Percentiles rank a stretch among this genome's conserved stretches.
phyloP scores from a whole-genome alignment of 768 basidiomycete species.

The Pulveroboletus sp. region DNA sequence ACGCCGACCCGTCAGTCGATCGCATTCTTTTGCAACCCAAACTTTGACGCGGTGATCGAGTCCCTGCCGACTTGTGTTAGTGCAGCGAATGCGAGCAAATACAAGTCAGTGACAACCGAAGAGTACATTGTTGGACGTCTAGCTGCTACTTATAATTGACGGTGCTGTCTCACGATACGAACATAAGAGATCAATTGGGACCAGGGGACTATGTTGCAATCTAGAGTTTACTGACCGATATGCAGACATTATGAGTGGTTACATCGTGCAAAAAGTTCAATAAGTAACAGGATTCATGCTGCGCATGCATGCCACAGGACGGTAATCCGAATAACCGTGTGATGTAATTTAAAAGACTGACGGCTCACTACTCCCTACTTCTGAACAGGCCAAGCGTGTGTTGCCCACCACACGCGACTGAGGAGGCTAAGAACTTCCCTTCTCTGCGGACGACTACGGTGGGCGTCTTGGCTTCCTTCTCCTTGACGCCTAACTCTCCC shows the following conservation, averaged over 20 bases:
- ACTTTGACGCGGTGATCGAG: conserved; percentile 59
- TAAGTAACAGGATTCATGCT: conserved; percentile 16
- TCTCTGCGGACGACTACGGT: conserved; percentile 64
- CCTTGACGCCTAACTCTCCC: conserved; percentile 66
- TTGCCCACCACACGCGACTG: conserved; percentile 72
- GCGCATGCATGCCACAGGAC: conserved; percentile 12
- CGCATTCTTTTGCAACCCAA: conserved; percentile 86
- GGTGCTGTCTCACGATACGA: background rate
- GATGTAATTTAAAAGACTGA: conserved; percentile 8
- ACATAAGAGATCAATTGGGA: background rate
- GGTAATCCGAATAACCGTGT: conserved; percentile 18
- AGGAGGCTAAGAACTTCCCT: conserved; percentile 50
- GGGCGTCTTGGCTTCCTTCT: conserved; percentile 59
- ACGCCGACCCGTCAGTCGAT: conserved; percentile 72
- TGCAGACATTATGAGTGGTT: conserved; percentile 14
- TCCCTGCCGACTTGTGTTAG: conserved; percentile 60
- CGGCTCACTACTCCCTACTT: conserved; percentile 41
- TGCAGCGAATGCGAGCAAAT: conserved; percentile 51
- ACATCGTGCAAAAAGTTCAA: conserved; percentile 16
- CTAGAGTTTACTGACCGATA: conserved; percentile 7
- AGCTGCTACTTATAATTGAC: conserved; percentile 50
- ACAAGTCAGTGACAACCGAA: conserved; percentile 66
- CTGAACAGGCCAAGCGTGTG: conserved; percentile 71
- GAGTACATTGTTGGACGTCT: conserved; percentile 73
- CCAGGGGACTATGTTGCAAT: background rate